Evolutionary conservation across 441 rosid genomes (phyloP).

Genomic region (Omphalea diandra): DNA sequence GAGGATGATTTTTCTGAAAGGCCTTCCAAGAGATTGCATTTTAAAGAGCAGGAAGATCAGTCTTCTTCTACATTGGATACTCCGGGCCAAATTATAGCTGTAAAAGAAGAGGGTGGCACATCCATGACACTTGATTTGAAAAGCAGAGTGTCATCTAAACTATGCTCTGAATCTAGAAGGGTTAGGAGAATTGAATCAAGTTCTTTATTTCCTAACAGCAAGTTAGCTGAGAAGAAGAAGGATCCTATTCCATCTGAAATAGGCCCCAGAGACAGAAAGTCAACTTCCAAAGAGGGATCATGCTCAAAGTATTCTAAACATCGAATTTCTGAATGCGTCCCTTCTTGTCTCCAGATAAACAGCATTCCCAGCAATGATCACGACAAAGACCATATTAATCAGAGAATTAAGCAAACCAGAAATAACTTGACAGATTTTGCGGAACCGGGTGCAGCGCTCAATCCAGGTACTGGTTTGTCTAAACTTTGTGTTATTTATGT

Average conservation of each 20-base stretch:
- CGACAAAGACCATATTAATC: constrained; percentile 16
- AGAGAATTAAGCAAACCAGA: background rate
- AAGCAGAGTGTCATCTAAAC: constrained; percentile 15
- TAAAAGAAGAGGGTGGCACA: constrained; percentile 16
- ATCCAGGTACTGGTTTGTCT: background rate
- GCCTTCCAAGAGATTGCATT: constrained; percentile 32
- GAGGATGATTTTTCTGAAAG: constrained; percentile 22
- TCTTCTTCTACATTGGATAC: constrained; percentile 25
- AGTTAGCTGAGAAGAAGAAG: background rate
- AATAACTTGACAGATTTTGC: constrained; percentile 1
- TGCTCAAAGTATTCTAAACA: background rate
- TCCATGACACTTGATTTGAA: constrained; percentile 1
- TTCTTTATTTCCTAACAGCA: background rate
- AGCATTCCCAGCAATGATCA: constrained; percentile 1
- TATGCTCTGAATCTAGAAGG: constrained; percentile 4
- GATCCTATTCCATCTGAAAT: background rate
- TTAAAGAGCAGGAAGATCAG: constrained; percentile 27
- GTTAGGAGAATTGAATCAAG: background rate
- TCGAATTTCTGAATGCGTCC: constrained; percentile 12
- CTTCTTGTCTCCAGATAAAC: constrained; percentile 8
- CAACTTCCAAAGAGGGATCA: background rate
- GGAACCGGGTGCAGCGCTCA: constrained; percentile 7
- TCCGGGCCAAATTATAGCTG: constrained; percentile 17
- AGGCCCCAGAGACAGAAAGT: background rate
- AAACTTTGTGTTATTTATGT: background rate